A percentile compares a stretch with the other conserved stretches of the same genome.
Conservation (phyloP, 2,329 filamentous ascomycete species). For the Aspergillus pseudonomiae region DNA sequence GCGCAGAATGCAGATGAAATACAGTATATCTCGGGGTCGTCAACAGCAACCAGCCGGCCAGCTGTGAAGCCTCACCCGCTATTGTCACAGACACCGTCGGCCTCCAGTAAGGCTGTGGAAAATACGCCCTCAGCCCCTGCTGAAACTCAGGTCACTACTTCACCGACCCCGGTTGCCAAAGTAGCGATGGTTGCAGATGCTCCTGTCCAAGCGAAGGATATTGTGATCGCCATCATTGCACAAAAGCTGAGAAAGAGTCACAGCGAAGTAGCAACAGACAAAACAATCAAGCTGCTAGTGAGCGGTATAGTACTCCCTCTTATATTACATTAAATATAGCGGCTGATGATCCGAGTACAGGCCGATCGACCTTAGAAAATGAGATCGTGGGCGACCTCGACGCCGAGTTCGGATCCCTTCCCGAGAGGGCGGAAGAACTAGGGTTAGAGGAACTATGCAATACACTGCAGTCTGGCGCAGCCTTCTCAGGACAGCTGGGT, state of each 20-base stretch:
- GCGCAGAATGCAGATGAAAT: not conserved
- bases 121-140: not conserved
- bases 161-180: not conserved
- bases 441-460: slow-evolving; percentile 93
- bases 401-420: slow-evolving; percentile 97
- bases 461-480: slow-evolving; percentile 78
- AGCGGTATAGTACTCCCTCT: not conserved
- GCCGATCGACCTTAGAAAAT: slow-evolving; percentile 97
- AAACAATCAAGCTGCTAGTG: not conserved
- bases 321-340: not conserved
- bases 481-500: slow-evolving; percentile 95
- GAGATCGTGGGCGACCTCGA: slow-evolving; percentile 97
- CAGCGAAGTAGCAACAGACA: not conserved
- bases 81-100: not conserved
- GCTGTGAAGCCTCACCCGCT: not conserved
- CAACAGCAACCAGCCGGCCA: not conserved
- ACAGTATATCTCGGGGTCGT: not conserved
- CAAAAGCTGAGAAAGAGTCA: not conserved
- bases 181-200: not conserved
- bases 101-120: not conserved
- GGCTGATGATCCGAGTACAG: slow-evolving; percentile 48
- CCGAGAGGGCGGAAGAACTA: slow-evolving; percentile 97
- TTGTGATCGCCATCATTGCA: not conserved
- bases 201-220: not conserved
- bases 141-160: not conserved